Base-by-base conservation (phyloP, 495 filamentous ascomycete species). In the Tricharina praecox region DNA sequence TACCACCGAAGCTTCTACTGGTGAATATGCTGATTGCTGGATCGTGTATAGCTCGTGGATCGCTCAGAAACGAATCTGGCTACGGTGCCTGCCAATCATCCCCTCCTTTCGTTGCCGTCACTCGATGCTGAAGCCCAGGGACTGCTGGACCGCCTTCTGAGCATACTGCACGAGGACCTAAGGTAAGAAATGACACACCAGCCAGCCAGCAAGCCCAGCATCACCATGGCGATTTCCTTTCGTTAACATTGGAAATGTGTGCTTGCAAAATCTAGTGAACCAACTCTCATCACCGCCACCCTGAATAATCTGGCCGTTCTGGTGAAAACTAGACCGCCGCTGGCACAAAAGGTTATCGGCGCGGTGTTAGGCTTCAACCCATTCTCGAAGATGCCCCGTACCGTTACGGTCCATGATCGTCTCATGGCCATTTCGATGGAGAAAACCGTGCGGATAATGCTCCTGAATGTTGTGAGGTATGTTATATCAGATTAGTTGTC, bases 281-380 rank as follows among this genome's bases (percentile, higher is more conserved):
- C 82, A 28, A 67, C 95, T n/a, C 66, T 94, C 23, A 76, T 94
- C 40, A 86, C 90, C 61, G 85, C 88, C 16, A 94, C 92, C 3
- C 63, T 97, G 15, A 96, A 96, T 64, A 81, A 77, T 51, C 70
- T 96, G 7, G 76, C 82, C 20, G 70, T 77, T 45, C 70, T 99
- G 18, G 72, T 93, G 45, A 82, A 85, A 51, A 77, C 75, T 21
- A 79, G 90, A 16, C 79, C 84, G 20, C 75, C 75, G 26, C 79
- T 92, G 49, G 72, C 83, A 20, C 83, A 76, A 62, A 87, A 85
- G 57, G 92, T 96, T 50, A 64, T 94, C 40, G 79, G 75, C 56
- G 72, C 81, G 1, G 70, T 96, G 20, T 64, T 96, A n/a, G 83
- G 77, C 54, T 99, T 94, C 69, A 92, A 92, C 61, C 90, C 90